Percentiles rank a stretch among this genome's conserved stretches.
These are phyloP conservation scores for Fulvia fulva DNA, from an alignment of 2,329 filamentous ascomycete genomes.

Conservation along the genomic window DNA sequence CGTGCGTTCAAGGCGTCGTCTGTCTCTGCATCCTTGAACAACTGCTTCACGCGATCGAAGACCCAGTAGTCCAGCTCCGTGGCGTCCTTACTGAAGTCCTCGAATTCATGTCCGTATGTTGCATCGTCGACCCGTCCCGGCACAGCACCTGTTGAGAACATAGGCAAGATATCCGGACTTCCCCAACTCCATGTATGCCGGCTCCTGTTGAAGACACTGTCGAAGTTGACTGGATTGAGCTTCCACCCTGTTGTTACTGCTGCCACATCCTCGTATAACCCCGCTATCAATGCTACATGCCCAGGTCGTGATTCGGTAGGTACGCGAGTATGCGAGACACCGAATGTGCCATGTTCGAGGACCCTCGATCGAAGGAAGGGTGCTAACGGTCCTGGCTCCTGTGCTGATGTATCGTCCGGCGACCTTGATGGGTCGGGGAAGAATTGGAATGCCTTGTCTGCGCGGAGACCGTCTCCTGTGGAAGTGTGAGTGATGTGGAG, in stretches of 20 bases:
- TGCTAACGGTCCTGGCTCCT: conserved; percentile 74
- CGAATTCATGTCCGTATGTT: conserved; percentile 75
- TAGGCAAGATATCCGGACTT: conserved; percentile 92
- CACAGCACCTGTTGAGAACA: conserved; percentile 93
- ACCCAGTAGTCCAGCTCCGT: conserved; percentile 86
- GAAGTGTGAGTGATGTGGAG: conserved; percentile 3
- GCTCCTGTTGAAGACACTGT: conserved; percentile 97
- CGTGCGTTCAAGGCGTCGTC: conserved; percentile 71
- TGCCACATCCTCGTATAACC: conserved; percentile 95
- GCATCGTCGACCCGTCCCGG: conserved; percentile 84
- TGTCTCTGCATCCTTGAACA: conserved; percentile 75
- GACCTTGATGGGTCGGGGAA: conserved; percentile 78
- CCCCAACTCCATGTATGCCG: conserved; percentile 99
- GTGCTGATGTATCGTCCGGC: conserved; percentile 52
- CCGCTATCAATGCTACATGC: conserved; percentile 94
- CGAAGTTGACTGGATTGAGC: conserved; percentile 94
- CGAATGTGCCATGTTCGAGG: conserved; percentile 87
- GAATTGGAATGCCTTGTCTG: conserved; percentile 95
- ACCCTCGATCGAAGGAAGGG: conserved; percentile 88
- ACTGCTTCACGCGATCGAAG: conserved; percentile 83
- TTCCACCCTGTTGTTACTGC: conserved; percentile 98
- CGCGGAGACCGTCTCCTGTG: conserved; percentile 79
- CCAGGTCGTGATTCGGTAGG: conserved; percentile 95
- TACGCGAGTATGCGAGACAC: conserved; percentile 92
- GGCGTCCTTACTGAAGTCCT: conserved; percentile 85